Conservation (phyloP, 768 basidiomycete genomes). For the Hemileccinum rubropunctum region DNA sequence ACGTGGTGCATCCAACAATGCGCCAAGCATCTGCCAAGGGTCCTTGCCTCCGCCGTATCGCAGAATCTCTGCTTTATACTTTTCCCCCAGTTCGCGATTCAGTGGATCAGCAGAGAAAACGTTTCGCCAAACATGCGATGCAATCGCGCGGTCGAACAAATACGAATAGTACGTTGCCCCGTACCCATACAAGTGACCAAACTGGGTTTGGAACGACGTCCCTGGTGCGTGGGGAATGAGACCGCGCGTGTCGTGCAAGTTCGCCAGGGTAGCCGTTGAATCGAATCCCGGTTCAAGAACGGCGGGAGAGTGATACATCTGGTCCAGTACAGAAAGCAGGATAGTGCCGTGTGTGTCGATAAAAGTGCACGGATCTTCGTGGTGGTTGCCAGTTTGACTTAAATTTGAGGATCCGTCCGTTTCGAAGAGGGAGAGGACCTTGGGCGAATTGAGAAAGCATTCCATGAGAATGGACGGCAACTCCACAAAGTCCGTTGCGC, state of each 20-base stretch:
- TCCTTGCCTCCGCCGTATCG: constrained; percentile 85
- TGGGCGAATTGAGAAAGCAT: constrained; percentile 85
- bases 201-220: constrained; percentile 94
- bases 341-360: constrained; percentile 94
- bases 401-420: constrained; percentile 43
- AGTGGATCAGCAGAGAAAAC: constrained; percentile 72
- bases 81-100: constrained; percentile 72
- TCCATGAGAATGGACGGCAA: constrained; percentile 99
- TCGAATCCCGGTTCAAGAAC: constrained; percentile 59
- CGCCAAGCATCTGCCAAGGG: constrained; percentile 90
- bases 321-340: constrained; percentile 84
- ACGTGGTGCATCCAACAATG: constrained; percentile 59
- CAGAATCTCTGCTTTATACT: constrained; percentile 73
- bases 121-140: constrained; percentile 82
- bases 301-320: constrained; percentile 78
- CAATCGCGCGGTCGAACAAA: constrained; percentile 93
- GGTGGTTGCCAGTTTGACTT: constrained; percentile 58
- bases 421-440: constrained; percentile 79
- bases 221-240: constrained; percentile 80
- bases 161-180: constrained; percentile 99
- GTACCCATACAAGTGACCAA: constrained; percentile 93
- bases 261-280: constrained; percentile 64
- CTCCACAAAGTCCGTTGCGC: constrained; percentile 98
- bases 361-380: constrained; percentile 71
- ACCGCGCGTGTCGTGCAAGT: constrained; percentile 65